Evolutionary conservation across 2,329 filamentous ascomycete genomes (phyloP).

Genomic region (Arthroderma sp.): DNA sequence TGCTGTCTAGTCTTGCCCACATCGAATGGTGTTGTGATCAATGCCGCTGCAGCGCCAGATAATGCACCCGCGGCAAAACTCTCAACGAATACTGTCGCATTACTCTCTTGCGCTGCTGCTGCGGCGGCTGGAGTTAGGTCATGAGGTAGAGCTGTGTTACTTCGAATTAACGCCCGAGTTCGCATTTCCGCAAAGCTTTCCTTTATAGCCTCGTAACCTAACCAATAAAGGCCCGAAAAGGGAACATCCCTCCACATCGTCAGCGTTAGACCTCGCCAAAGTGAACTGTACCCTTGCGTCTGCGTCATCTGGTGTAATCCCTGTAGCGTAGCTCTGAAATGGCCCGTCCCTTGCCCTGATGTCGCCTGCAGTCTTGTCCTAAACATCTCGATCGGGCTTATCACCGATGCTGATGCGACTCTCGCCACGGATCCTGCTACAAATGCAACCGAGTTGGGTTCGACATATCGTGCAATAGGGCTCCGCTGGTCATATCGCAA

Average conservation of each 20-base stretch:
- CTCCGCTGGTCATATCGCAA: conserved; percentile 60
- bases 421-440: conserved; percentile 67
- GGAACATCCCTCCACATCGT: conserved; percentile 96
- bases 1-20: conserved; percentile 95
- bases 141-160: conserved; percentile 1
- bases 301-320: conserved; percentile 69
- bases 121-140: conserved; percentile 30
- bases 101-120: conserved; percentile 50
- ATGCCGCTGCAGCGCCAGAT: conserved; percentile 72
- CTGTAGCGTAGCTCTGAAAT: conserved; percentile 65
- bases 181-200: conserved; percentile 57
- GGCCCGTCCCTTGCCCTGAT: conserved; percentile 42
- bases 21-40: conserved; percentile 89
- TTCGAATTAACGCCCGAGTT: conserved; percentile 24
- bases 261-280: conserved; percentile 82
- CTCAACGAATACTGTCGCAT: conserved; percentile 66
- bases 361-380: conserved; percentile 82
- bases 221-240: conserved; percentile 96
- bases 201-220: conserved; percentile 81
- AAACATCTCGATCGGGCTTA: conserved; percentile 88
- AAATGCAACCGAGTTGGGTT: conserved; percentile 64
- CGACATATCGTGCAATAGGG: conserved; percentile 51
- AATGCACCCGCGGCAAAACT: conserved; percentile 76
- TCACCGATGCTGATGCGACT: conserved; percentile 64
- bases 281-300: conserved; percentile 59